Evolutionary conservation across 768 basidiomycete genomes (phyloP), one percentile per base, ranked within the genome.

Genomic region (Collybia mongolica): DNA sequence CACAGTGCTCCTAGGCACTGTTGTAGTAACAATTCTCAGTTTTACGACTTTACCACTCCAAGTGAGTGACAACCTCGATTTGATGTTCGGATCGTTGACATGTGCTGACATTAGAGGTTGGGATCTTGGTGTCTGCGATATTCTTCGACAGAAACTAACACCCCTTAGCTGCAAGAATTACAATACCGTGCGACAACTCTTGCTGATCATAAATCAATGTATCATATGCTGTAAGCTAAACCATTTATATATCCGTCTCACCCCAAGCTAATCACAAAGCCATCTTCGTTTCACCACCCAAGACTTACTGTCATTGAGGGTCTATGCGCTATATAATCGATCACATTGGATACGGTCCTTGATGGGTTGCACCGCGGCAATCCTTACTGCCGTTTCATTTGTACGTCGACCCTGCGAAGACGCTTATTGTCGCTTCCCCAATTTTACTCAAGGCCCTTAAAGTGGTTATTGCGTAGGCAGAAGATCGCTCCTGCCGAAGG

Each of bases 401-500:
- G 46, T 47, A 28, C 19, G 46, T 6, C 24, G 17, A 7, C 5
- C 9, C 4, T 7, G 6, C 39, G 3, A 20, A n/a, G 22, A 5
- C 18, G 2, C n/a, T 24, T 9, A 32, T 12, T 9, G 6, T 32
- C 4, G 32, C 14, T 32, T 32, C 32, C 11, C 11, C 11, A 7
- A 32, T 32, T 9, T 32, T 2, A 32, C 14, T 9, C 32, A 11
- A 9, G 14, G 3, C 3, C 11, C 7, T 39, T 7, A 7, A 2
- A 47, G 46, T 39, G 37, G 46, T 8, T 47, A n/a, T 3, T 38
- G 8, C 9, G 37, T 24, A 3, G 28, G 14, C 24, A 18, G 9
- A 17, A 39, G 23, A 9, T 26, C 19, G 17, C 20, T 38, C 67
- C 39, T 32, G 32, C 32, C 32, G 32, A 32, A 32, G 32, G 14